Evolutionary conservation across 495 filamentous ascomycete species (phyloP), one percentile per base, ranked within the genome.

Genomic region (Trypethelium eluteriae): DNA sequence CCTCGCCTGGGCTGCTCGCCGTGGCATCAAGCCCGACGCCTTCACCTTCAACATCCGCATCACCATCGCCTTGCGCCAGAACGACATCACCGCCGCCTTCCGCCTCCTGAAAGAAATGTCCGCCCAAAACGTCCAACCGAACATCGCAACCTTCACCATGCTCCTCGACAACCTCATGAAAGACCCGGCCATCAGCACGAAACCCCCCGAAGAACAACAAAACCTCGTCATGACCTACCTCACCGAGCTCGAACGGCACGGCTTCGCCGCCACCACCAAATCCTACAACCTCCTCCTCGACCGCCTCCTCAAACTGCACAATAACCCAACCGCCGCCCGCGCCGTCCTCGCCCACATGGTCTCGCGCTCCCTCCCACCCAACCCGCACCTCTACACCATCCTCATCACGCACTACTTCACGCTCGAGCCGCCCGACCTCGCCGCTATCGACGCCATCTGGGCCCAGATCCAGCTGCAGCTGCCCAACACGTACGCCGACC

Each of bases 31-130:
- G 41, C 85, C 86, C 18, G 83, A 90, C 70, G 74, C 81, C 41
- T 76, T 77, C 64, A 91, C 89, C 12, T 92, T 85, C 78, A 93
- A 92, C 75, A 85, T 80, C 3, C 79, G 91, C 10, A 78, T 93
- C 36, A 77, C 79, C 6, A 75, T 81, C 2, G 71, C 84, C 50
- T 77, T 91, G 66, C 79, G 80, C 18, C 67, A 74, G 46, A 79
- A 76, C 32, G 68, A 78, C 18, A 70, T 70, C 38, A 66, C 71
- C 0, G 72, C 76, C 35, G 78, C 81, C 32, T 67, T 76, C 47
- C 68, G 72, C 1, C 66, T 87, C 35, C 75, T 89, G 35, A 39
- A 68, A 9, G 69, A 79, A 32, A 88, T 88, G 85, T 63, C 77
- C 62, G 49, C 64, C 2, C 56, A 74, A 2, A 73, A 75, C 6